Percentiles rank a stretch among this genome's conserved stretches.
These are phyloP conservation scores for Dothideomycetes sp. DNA, from an alignment of 2,329 filamentous ascomycete genomes.

Conservation along the genomic window DNA sequence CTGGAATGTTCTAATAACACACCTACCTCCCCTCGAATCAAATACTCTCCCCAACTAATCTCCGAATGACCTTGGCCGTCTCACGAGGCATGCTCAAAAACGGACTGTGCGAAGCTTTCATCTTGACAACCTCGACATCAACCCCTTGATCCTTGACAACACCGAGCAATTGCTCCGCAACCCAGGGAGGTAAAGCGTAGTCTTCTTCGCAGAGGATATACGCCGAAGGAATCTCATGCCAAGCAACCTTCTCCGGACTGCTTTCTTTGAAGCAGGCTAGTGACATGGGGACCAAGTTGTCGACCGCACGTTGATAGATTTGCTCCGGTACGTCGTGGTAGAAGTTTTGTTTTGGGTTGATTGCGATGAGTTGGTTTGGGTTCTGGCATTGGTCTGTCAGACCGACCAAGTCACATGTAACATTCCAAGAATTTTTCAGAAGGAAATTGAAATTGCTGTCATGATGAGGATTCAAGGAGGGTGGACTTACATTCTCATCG, in stretches of 20 bases:
- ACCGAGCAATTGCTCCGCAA: conserved; percentile 31
- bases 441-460: too few relatives aligned
- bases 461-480: too few relatives aligned
- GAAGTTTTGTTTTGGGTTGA: neutral
- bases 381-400: too few relatives aligned
- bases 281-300: neutral
- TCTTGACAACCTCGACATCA: conserved; percentile 15
- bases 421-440: too few relatives aligned
- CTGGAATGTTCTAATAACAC: too few relatives aligned
- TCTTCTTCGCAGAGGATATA: conserved; percentile 35
- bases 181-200: conserved; percentile 26
- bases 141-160: conserved; percentile 13
- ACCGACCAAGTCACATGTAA: too few relatives aligned
- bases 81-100: conserved; percentile 22
- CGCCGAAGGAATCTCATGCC: conserved; percentile 30
- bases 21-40: neutral
- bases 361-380: neutral
- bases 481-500: neutral
- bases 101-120: conserved; percentile 22
- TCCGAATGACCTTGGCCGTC: conserved; percentile 16
- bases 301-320: conserved; percentile 1
- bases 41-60: conserved; percentile 14
- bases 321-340: conserved; percentile 9
- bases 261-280: neutral
- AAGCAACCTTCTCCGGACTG: neutral